phyloP scores from a whole-genome alignment of 1,284 basidiomycete genomes.

The Moniliophthora roreri region DNA sequence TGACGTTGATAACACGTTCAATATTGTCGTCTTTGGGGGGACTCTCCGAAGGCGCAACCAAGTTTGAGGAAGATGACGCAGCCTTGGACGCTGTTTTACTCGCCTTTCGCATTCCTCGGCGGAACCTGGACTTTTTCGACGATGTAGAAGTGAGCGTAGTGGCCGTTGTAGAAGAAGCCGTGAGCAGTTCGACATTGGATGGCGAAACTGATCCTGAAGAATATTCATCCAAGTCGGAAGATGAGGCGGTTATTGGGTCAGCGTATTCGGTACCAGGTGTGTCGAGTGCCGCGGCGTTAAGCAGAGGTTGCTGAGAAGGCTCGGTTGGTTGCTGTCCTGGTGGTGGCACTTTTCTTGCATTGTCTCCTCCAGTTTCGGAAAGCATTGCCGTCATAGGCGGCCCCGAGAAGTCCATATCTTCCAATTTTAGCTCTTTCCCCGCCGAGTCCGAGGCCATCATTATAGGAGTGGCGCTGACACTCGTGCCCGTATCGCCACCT shows the following conservation, averaged over 20 bases:
- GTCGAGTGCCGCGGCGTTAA: slow-evolving; percentile 9
- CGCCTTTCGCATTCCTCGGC: neutral
- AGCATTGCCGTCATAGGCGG: slow-evolving; percentile 35
- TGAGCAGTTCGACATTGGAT: neutral
- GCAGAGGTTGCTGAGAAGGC: slow-evolving; percentile 19
- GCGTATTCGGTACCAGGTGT: slow-evolving; percentile 7
- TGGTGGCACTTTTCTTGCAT: slow-evolving; percentile 13
- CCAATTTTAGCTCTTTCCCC: slow-evolving; percentile 45
- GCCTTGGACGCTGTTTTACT: slow-evolving; percentile 1
- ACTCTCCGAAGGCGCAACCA: slow-evolving; percentile 14
- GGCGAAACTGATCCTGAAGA: slow-evolving; percentile 18
- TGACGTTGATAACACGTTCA: slow-evolving; percentile 93
- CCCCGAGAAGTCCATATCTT: slow-evolving; percentile 66
- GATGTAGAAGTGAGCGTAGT: neutral
- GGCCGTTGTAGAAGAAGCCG: neutral
- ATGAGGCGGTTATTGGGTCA: slow-evolving; percentile 16
- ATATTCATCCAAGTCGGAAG: slow-evolving; percentile 21
- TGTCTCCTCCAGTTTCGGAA: slow-evolving; percentile 6
- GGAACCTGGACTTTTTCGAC: slow-evolving; percentile 3
- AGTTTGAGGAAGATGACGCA: slow-evolving; percentile 17
- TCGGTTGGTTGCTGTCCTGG: slow-evolving; percentile 16
- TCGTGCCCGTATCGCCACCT: slow-evolving; percentile 37
- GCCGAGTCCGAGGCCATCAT: slow-evolving; percentile 31
- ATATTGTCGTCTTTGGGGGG: slow-evolving; percentile 43
- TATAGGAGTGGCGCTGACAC: slow-evolving; percentile 49